Conservation (phyloP, 257 asterid genomes). For the Solanum piurae region DNA sequence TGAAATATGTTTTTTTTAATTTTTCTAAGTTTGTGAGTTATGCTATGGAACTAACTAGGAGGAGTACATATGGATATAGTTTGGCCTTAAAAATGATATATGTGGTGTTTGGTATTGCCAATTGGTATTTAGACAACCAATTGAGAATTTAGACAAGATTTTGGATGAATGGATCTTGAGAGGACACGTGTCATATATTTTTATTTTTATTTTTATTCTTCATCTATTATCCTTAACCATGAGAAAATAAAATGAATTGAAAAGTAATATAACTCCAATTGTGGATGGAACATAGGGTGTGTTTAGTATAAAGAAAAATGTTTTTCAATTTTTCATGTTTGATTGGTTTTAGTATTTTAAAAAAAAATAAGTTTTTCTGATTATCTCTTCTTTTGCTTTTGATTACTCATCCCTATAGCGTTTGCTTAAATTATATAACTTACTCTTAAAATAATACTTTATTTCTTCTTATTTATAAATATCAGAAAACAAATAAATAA, state of each 20-base stretch:
- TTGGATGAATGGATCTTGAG: neutral
- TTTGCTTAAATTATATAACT: neutral
- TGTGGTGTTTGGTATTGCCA: conserved; percentile 11
- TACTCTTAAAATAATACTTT: too few species aligned
- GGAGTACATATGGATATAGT: neutral
- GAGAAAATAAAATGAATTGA: neutral
- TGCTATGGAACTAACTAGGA: neutral
- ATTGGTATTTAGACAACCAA: conserved; percentile 6
- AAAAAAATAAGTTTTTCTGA: too few species aligned
- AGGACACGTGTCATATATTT: neutral
- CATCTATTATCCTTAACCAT: neutral
- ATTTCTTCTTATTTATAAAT: neutral
- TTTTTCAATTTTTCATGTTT: too few species aligned
- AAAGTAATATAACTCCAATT: neutral
- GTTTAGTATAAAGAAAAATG: neutral
- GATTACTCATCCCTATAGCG: neutral
- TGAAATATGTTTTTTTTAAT: neutral
- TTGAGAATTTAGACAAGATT: neutral
- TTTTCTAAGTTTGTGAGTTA: neutral
- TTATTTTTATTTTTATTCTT: neutral
- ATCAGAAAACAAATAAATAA: too few species aligned
- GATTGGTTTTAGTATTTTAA: too few species aligned
- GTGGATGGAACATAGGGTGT: neutral
- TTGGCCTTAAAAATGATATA: conserved; percentile 7
- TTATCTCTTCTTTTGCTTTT: neutral